phyloP scores from a whole-genome alignment of 768 basidiomycete species.

The Leucosporidium scottii region DNA sequence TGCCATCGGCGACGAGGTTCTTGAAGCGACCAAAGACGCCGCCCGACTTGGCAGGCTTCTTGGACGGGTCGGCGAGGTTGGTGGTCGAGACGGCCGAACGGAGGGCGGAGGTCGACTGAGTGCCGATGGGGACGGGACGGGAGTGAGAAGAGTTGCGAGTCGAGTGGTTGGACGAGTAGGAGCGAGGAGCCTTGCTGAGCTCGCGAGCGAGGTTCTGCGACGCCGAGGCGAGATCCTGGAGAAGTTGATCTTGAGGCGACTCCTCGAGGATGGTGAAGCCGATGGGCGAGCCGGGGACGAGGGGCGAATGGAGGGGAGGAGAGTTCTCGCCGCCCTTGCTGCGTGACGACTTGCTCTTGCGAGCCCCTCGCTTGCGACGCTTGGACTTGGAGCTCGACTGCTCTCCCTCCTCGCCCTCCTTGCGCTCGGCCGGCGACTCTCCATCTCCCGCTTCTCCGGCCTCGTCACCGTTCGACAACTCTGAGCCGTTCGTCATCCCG shows the following conservation, averaged over 20 bases:
- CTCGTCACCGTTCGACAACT: neutral
- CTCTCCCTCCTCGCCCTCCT: no score
- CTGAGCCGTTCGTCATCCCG: neutral
- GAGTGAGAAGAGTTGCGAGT: neutral
- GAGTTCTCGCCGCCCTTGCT: neutral
- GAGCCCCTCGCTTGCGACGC: conserved; percentile 29
- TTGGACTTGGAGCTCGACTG: conserved; percentile 8
- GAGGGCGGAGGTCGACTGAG: conserved; percentile 24
- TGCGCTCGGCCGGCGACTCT: no score
- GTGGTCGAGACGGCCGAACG: neutral
- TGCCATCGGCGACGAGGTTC: conserved; percentile 35
- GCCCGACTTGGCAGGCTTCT: conserved; percentile 12
- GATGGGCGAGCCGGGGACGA: neutral
- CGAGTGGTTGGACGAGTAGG: conserved; percentile 3
- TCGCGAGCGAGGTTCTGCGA: conserved; percentile 34
- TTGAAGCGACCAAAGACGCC: conserved; percentile 33
- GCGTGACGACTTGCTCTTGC: conserved; percentile 3
- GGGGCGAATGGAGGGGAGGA: neutral
- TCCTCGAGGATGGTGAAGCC: neutral
- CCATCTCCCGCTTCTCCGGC: neutral
- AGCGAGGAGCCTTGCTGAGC: conserved; percentile 22
- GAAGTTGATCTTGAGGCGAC: conserved; percentile 11
- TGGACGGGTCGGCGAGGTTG: neutral
- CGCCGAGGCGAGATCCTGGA: conserved; percentile 24
- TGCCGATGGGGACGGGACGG: conserved; percentile 7